Evolutionary conservation across 306 rosid species (phyloP).

Genomic region (Castanea sativa): DNA sequence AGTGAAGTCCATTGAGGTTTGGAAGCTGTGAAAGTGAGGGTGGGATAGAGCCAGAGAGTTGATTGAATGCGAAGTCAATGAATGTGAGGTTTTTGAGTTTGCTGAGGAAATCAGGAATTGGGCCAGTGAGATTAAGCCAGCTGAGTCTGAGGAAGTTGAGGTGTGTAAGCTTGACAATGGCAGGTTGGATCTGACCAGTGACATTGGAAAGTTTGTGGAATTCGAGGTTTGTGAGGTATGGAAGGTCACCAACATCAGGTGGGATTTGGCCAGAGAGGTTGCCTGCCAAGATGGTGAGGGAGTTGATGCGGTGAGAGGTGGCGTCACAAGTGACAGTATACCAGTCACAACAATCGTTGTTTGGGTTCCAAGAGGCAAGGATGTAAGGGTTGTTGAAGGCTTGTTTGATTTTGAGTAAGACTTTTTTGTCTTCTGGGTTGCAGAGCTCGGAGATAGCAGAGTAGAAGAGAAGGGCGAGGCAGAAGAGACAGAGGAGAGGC

Average conservation of each 20-base stretch:
- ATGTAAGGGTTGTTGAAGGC: conserved; percentile 65
- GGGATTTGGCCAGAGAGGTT: conserved; percentile 58
- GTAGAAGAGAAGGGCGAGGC: conserved; percentile 20
- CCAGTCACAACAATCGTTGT: conserved; percentile 70
- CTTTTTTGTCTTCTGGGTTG: conserved; percentile 65
- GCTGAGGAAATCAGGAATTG: conserved; percentile 60
- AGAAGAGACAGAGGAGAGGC: neutral
- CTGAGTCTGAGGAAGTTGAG: neutral
- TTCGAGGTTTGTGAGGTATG: conserved; percentile 42
- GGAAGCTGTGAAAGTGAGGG: conserved; percentile 50
- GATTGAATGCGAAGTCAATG: conserved; percentile 51
- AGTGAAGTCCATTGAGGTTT: neutral
- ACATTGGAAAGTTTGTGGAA: conserved; percentile 61
- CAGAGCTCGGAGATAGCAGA: conserved; percentile 47
- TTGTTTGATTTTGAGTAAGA: conserved; percentile 60
- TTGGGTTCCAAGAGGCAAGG: conserved; percentile 58
- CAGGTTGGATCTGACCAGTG: conserved; percentile 31
- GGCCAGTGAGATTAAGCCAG: conserved; percentile 58
- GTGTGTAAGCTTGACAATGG: no score
- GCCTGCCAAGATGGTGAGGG: conserved; percentile 42
- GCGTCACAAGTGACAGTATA: conserved; percentile 48
- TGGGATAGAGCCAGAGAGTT: conserved; percentile 55
- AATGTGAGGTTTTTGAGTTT: conserved; percentile 41
- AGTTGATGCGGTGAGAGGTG: conserved; percentile 34
- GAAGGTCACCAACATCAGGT: conserved; percentile 58